phyloP scores from a whole-genome alignment of 768 basidiomycete species.

The Calocybe indica region DNA sequence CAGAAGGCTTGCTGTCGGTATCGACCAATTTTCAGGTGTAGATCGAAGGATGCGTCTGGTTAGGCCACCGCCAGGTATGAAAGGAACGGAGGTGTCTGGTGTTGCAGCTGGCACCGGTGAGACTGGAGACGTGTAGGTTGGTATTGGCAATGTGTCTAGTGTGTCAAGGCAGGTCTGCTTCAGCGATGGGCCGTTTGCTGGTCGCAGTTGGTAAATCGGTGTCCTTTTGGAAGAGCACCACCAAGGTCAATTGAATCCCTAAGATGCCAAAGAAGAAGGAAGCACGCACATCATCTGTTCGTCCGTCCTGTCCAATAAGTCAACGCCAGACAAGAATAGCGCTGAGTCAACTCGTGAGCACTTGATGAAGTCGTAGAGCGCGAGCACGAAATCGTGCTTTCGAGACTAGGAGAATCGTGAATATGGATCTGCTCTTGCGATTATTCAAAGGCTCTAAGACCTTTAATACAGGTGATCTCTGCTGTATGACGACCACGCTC shows the following conservation, averaged over 20 bases:
- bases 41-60: conserved; percentile 60
- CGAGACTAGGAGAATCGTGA: conserved; percentile 34
- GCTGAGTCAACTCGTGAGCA: conserved; percentile 42
- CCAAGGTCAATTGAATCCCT: not conserved
- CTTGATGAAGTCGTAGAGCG: conserved; percentile 53
- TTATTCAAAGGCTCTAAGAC: conserved; percentile 26
- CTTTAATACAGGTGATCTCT: conserved; percentile 75
- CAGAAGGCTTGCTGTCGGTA: conserved; percentile 54
- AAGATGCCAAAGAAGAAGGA: not conserved
- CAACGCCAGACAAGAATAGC: conserved; percentile 71
- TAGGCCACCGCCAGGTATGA: conserved; percentile 77
- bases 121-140: conserved; percentile 46
- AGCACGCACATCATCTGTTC: conserved; percentile 66
- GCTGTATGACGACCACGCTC: conserved; percentile 63
- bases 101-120: conserved; percentile 23
- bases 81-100: conserved; percentile 39
- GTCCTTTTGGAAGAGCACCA: conserved; percentile 34
- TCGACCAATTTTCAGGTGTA: conserved; percentile 41
- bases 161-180: conserved; percentile 34
- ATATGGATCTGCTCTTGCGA: too few species aligned
- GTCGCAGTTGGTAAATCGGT: conserved; percentile 55
- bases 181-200: conserved; percentile 38
- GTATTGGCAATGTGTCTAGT: conserved; percentile 43
- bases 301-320: conserved; percentile 68
- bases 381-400: conserved; percentile 62